A percentile compares a stretch with the other conserved stretches of the same genome.
Evolutionary conservation across 2,329 filamentous ascomycete species (phyloP).

Genomic region (Aureobasidium zeae): DNA sequence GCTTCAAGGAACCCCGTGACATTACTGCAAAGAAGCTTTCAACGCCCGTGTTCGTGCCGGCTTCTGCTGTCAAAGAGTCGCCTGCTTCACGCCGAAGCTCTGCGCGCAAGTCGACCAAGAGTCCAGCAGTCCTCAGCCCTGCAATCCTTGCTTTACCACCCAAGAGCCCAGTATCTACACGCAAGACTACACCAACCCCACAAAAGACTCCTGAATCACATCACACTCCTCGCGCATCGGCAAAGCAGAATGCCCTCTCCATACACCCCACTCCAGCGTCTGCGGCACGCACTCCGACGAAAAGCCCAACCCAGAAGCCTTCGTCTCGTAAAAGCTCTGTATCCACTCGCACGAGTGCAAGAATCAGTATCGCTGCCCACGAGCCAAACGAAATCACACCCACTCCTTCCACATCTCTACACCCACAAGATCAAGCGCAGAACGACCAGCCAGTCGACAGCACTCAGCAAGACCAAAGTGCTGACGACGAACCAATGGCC

Average conservation of each 20-base stretch:
- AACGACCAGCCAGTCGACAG: neutral
- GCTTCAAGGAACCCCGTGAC: constrained; percentile 47
- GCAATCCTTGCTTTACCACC: neutral
- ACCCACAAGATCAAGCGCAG: neutral
- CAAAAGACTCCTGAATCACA: constrained; percentile 1
- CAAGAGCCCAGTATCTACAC: constrained; percentile 1
- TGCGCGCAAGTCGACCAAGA: constrained; percentile 8
- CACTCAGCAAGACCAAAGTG: neutral
- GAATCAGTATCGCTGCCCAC: constrained; percentile 2
- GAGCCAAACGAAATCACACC: neutral
- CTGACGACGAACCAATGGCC: constrained; percentile 2
- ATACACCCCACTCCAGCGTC: neutral
- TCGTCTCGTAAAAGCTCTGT: constrained; percentile 11
- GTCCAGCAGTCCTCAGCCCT: neutral
- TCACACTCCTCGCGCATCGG: neutral
- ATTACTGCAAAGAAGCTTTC: constrained; percentile 27
- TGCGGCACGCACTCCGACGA: neutral
- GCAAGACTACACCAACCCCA: neutral
- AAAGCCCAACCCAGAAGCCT: neutral
- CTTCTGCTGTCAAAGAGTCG: constrained; percentile 23
- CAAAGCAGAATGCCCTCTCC: constrained; percentile 1
- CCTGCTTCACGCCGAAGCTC: constrained; percentile 6
- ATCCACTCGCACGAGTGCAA: constrained; percentile 2
- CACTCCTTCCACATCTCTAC: neutral
- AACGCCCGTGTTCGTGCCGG: constrained; percentile 25